Evolutionary conservation across 345 rosid species (phyloP).

Genomic region (Erucastrum elatum): DNA sequence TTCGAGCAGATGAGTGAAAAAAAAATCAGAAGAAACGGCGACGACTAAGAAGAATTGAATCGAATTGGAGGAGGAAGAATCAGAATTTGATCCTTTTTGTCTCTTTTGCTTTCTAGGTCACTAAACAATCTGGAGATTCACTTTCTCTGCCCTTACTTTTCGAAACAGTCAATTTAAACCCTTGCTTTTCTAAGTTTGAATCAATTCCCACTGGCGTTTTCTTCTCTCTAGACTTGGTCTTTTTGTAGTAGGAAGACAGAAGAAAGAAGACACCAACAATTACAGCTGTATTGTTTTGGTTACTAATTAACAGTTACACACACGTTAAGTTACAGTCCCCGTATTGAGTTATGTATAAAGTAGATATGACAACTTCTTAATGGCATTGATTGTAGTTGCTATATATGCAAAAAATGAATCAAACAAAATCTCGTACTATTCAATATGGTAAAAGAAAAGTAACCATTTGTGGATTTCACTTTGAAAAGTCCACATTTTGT

Average conservation of each 20-base stretch:
- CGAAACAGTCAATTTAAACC: conserved; percentile 20
- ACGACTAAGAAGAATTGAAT: conserved; percentile 12
- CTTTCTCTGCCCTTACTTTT: conserved; percentile 21
- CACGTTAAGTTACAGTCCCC: neutral
- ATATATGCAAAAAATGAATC: neutral
- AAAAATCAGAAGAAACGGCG: conserved; percentile 39
- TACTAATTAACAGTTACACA: neutral
- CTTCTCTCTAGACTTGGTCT: neutral
- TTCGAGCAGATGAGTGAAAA: conserved; percentile 40
- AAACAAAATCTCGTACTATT: neutral
- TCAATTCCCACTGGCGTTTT: neutral
- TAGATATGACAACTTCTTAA: neutral
- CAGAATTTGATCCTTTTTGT: conserved; percentile 26
- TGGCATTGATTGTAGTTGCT: neutral
- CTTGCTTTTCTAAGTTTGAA: conserved; percentile 3
- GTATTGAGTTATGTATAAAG: neutral
- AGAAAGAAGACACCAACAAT: neutral
- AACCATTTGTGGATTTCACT: neutral
- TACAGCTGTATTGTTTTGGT: neutral
- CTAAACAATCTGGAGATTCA: neutral
- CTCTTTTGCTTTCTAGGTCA: conserved; percentile 23
- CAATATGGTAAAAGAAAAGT: neutral
- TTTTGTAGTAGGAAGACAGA: neutral
- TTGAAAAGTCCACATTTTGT: no score
- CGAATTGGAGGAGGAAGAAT: conserved; percentile 12